A percentile compares a stretch with the other conserved stretches of the same genome.
Evolutionary conservation across 2,329 filamentous ascomycete species (phyloP).

Genomic region (Hypoxylon sp.): DNA sequence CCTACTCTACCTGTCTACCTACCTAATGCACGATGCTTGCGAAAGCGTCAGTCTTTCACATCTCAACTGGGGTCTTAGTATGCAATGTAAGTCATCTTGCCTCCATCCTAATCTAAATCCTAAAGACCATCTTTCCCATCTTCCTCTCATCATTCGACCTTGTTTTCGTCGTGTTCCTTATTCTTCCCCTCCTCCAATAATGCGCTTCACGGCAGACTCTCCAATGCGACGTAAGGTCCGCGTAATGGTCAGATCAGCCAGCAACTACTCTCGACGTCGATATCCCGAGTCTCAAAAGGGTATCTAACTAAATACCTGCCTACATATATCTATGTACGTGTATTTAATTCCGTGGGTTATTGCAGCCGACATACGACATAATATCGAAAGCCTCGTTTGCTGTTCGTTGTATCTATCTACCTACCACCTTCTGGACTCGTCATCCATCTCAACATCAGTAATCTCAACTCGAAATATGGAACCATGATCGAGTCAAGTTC

Average conservation of each 20-base stretch:
- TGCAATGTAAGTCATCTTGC: constrained; percentile 36
- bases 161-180: constrained; percentile 32
- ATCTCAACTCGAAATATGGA: not conserved
- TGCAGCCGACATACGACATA: not conserved
- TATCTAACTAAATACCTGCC: constrained; percentile 17
- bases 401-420: no score
- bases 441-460: constrained; percentile 7
- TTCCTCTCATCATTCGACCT: constrained; percentile 29
- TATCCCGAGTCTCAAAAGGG: constrained; percentile 33
- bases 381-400: not conserved
- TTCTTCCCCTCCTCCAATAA: constrained; percentile 19
- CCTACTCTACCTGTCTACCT: no score
- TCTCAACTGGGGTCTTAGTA: no score
- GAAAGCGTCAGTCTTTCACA: no score
- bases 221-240: constrained; percentile 28
- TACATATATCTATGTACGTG: constrained; percentile 4
- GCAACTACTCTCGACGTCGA: constrained; percentile 23
- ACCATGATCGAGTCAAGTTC: not conserved
- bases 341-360: no score
- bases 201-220: constrained; percentile 30
- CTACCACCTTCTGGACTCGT: constrained; percentile 24
- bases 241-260: constrained; percentile 34
- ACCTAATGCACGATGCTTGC: no score
- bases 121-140: constrained; percentile 14
- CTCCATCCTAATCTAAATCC: constrained; percentile 31